Percentiles rank a stretch among this genome's conserved stretches.
Conservation (phyloP, 2,329 filamentous ascomycete species). For the Epichloe sibirici region DNA sequence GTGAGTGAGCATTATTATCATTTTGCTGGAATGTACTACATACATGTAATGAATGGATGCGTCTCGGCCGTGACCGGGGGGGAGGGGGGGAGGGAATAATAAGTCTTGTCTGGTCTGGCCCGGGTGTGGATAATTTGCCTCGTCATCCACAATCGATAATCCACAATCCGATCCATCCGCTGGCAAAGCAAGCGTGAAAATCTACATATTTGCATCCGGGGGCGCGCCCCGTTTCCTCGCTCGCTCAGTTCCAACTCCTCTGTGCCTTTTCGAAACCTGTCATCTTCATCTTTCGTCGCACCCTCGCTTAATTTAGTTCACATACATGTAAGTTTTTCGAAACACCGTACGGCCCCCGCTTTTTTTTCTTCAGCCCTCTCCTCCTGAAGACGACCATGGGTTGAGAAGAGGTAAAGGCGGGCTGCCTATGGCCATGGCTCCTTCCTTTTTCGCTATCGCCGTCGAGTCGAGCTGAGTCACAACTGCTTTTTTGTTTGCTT, state of each 20-base stretch:
- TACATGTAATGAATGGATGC: neutral
- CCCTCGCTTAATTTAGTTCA: neutral
- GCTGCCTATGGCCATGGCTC: neutral
- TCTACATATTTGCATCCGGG: constrained; percentile 4
- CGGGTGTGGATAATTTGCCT: constrained; percentile 6
- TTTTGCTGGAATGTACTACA: neutral
- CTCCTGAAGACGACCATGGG: too few species aligned
- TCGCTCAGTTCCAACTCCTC: neutral
- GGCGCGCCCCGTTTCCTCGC: neutral
- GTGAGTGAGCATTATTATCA: neutral
- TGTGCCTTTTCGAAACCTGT: neutral
- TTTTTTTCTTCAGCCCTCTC: neutral
- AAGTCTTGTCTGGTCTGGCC: neutral
- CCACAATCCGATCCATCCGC: neutral
- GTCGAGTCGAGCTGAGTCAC: neutral
- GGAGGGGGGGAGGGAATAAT: too few species aligned
- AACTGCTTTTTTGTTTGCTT: neutral
- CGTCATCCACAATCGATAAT: constrained; percentile 2
- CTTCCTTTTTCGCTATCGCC: neutral
- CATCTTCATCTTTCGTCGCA: neutral
- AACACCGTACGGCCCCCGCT: neutral
- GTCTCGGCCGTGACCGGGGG: neutral
- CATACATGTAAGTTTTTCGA: neutral
- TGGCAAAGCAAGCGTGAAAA: neutral
- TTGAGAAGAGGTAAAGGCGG: too few species aligned